Evolutionary conservation across 75 land plant genomes (phyloP), one percentile per base, ranked within the genome.

Genomic region (Isoetes taiwanensis): DNA sequence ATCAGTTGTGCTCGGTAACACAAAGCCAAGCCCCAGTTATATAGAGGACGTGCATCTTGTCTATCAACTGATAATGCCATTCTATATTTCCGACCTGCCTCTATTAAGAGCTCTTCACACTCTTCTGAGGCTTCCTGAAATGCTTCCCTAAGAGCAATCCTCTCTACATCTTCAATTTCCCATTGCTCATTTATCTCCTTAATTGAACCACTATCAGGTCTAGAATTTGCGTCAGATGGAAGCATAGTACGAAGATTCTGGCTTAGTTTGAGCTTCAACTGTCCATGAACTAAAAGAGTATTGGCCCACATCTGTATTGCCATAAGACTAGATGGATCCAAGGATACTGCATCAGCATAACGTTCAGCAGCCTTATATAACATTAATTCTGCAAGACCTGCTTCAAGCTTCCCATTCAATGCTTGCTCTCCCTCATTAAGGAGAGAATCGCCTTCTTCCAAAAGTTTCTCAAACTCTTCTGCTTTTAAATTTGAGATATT

Each of bases 11-110:
- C 97, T 39, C 89, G 88, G 32, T 71, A 81, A 38, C 75, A 80
- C 20, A 91, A 78, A 21, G 94, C 94, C 61, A 91, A 78, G 4
- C 97, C 97, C 97, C 97, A 91, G 41, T 91, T 91, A 56, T 91
- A 86, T 10, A 91, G 67, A 31, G 97, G 79, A 58, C 82, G 72
- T 26, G 73, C 54, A 69, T 91, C 94, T 50, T 64, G 64, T 25
- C 76, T 68, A 67, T 83, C 88, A 48, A 86, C 67, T 28, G 80
- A 67, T 52, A 91, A 73, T 11, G 86, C 97, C 52, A 58, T 54
- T 43, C 80, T 68, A 61, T 86, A 91, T 34, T 78, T 83, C 59
- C 85, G 76, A 52, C 97, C 97, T 12, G 97, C 88, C 63, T 76
- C 77, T 59, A 86, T 68, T 38, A 91, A 82, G 24, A 91, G 80